Conservation (phyloP, 139 green algal species). For the Diplosphaera chodatii region DNA sequence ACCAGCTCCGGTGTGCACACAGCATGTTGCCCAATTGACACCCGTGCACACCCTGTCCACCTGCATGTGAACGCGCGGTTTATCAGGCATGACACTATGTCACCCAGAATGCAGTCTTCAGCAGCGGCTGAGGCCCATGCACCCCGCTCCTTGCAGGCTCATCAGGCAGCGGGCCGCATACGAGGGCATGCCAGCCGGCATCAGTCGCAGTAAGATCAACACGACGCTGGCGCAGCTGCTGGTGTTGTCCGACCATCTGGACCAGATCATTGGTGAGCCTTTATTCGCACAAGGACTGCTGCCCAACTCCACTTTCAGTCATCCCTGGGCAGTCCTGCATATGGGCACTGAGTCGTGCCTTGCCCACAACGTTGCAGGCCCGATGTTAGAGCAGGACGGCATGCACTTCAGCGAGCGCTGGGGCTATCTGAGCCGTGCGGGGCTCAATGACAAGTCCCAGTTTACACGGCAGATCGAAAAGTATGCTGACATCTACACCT, state of each 20-base stretch:
- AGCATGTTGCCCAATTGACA: no score
- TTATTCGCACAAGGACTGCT: no score
- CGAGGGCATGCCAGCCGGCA: conserved; percentile 14
- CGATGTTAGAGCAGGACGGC: conserved; percentile 79
- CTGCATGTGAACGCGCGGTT: no score
- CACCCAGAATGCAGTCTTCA: no score
- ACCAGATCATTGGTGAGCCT: conserved; percentile 68
- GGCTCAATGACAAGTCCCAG: conserved; percentile 94
- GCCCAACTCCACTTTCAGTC: no score
- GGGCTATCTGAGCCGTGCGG: conserved; percentile 85
- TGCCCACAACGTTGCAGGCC: conserved; percentile 14
- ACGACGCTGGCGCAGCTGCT: conserved; percentile 78
- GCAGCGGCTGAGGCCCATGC: no score
- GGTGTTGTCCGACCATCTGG: conserved; percentile 79
- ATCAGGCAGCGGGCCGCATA: conserved; percentile 7
- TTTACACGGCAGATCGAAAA: conserved; percentile 95
- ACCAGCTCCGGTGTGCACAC: conserved; percentile 78
- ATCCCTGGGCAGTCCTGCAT: no score
- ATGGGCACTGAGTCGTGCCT: no score
- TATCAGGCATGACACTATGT: no score
- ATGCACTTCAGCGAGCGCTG: conserved; percentile 81
- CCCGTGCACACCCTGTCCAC: no score
- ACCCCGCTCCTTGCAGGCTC: background rate
- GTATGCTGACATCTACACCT: conserved; percentile 88
- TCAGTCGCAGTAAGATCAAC: conserved; percentile 36